These are phyloP conservation scores for Phenoliferia sp. DNA, from an alignment of 1,284 basidiomycete species.

Conservation along the genomic window DNA sequence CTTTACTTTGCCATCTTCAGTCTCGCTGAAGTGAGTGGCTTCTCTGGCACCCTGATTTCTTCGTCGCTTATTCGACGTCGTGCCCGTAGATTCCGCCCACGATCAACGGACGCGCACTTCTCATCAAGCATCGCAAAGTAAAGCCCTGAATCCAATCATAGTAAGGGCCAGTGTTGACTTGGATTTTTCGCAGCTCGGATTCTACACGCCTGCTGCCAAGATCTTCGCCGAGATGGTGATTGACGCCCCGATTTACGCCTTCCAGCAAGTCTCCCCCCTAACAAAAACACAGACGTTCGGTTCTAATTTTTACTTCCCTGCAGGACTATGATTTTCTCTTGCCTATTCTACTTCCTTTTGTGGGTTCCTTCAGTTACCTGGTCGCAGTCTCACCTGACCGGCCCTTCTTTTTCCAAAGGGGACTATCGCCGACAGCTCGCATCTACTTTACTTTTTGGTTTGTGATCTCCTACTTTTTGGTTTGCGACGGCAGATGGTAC, in stretches of 20 bases:
- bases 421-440: not conserved
- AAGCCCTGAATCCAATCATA: no score
- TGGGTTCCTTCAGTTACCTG: not conserved
- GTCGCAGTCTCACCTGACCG: no score
- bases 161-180: no score
- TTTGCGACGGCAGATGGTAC: not conserved
- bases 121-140: conserved; percentile 30
- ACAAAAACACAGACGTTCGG: conserved; percentile 43
- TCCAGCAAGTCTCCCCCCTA: conserved; percentile 44
- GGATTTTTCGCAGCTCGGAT: no score
- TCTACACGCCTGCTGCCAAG: conserved; percentile 40
- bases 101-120: conserved; percentile 19
- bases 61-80: not conserved
- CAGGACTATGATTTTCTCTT: conserved; percentile 24
- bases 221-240: conserved; percentile 35
- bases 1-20: conserved; percentile 11
- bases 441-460: not conserved
- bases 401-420: no score
- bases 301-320: no score
- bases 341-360: conserved; percentile 25
- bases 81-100: conserved; percentile 5
- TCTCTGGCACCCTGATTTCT: not conserved
- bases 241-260: conserved; percentile 45
- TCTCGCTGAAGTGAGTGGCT: not conserved
- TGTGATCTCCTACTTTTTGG: not conserved